Evolutionary conservation across 768 basidiomycete genomes (phyloP).

Genomic region (Nidula microcarpa): DNA sequence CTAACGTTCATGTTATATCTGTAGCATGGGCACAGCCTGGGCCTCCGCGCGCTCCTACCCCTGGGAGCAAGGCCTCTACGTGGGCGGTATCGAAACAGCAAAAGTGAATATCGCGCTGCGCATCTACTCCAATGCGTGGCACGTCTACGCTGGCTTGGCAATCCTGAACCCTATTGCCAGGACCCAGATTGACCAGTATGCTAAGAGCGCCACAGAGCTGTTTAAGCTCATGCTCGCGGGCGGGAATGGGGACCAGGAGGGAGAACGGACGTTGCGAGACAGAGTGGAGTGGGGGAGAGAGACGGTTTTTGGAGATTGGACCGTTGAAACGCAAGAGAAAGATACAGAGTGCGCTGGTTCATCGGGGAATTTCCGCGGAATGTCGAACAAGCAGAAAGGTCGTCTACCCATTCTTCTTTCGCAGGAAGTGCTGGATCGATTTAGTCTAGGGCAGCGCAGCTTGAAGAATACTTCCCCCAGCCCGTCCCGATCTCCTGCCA

Average conservation of each 20-base stretch:
- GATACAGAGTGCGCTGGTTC: background rate
- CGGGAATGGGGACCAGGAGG: constrained; percentile 31
- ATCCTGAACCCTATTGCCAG: constrained; percentile 92
- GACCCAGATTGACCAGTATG: constrained; percentile 88
- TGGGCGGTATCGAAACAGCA: constrained; percentile 95
- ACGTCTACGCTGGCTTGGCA: constrained; percentile 98
- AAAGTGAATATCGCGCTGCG: constrained; percentile 97
- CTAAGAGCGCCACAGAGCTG: constrained; percentile 78
- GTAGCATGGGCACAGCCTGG: constrained; percentile 99
- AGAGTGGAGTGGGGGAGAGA: constrained; percentile 74
- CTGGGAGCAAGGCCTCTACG: constrained; percentile 94
- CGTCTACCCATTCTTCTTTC: constrained; percentile 75
- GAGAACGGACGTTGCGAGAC: constrained; percentile 49
- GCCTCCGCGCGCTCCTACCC: constrained; percentile 73
- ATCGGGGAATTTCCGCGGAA: background rate
- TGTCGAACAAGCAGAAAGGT: constrained; percentile 17
- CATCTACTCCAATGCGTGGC: constrained; percentile 97
- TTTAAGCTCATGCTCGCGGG: constrained; percentile 93
- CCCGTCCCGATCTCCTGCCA: constrained; percentile 43
- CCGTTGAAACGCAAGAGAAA: background rate
- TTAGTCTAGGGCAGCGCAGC: constrained; percentile 63
- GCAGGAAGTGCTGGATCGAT: constrained; percentile 83
- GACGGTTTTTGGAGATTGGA: constrained; percentile 64
- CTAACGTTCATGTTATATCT: background rate
- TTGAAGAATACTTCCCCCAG: constrained; percentile 29